Evolutionary conservation across 2,329 filamentous ascomycete species (phyloP), one percentile per base, ranked within the genome.

Genomic region (Albifimbria verrucaria): DNA sequence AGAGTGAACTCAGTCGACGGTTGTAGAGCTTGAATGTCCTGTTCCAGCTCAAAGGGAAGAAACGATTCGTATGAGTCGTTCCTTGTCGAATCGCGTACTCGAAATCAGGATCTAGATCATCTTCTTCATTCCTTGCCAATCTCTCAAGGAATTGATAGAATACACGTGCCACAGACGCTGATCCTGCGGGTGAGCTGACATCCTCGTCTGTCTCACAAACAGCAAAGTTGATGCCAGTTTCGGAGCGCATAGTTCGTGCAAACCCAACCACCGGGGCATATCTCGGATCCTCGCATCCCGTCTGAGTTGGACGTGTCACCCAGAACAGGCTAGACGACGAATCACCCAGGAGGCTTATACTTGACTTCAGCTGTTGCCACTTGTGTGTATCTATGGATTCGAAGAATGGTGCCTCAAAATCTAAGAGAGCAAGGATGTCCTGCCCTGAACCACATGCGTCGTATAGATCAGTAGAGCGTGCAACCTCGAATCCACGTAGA

Each of bases 41-140:
- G 53, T 2, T 52, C 43, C 1, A 68, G 46, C 2, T 62, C 59
- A 44, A 64, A 59, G 1, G 61, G 18, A 65, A 61, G 41, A 64
- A 65, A 1, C 68, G 54, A 10, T 59, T 58, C 17, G 69, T 55
- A 17, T 64, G 58, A 1, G 68, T 53, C 7, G 56, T 52, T 2
- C 64, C 61, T 21, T 63, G 56, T 3, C 56, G 53, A n/a, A 68
- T 56, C 1, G 62, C 66, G 22, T 66, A 71, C 43, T 72, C 69
- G n/a, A 59, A 61, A 12, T 71, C 67, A 0, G 64, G 58, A 4
- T 57, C 59, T 6, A 67, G 52, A 3, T 47, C 52, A 12, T 60
- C 61, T 24, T 55, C 58, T 20, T 55, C 55, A 10, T 51, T 56
- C 28, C n/a, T n/a, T n/a, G n/a, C n/a, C n/a, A n/a, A n/a, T n/a